Evolutionary conservation across 106 monocot genomes (phyloP).

Genomic region (Dioscorea dumetorum): DNA sequence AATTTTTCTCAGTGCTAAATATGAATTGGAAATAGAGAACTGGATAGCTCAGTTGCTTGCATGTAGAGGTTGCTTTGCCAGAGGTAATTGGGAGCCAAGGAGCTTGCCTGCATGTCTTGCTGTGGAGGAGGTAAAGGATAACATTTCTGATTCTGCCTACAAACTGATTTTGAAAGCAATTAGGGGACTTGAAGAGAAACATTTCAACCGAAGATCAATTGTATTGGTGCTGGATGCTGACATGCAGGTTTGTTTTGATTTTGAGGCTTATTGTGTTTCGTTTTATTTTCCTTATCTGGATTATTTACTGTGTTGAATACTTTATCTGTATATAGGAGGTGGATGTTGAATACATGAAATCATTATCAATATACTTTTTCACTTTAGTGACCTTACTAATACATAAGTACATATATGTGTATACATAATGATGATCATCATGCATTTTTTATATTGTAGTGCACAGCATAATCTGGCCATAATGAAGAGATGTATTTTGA

Average conservation of each 20-base stretch:
- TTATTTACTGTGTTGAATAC: background rate
- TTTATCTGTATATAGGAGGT: background rate
- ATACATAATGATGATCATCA: too few species aligned
- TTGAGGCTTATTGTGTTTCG: background rate
- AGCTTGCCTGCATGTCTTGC: background rate
- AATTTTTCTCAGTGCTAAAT: background rate
- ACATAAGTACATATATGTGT: too few species aligned
- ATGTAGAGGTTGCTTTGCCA: background rate
- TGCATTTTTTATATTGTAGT: too few species aligned
- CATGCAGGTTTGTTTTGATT: background rate
- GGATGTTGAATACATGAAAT: too few species aligned
- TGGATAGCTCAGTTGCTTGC: constrained; percentile 2
- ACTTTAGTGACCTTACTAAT: too few species aligned
- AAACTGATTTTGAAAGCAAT: background rate
- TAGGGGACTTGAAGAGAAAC: background rate
- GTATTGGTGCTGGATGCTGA: constrained; percentile 1
- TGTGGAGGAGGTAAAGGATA: background rate
- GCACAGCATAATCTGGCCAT: too few species aligned
- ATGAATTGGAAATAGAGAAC: background rate
- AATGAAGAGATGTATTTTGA: too few species aligned
- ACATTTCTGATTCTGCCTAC: background rate
- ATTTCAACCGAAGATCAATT: background rate
- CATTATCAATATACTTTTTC: too few species aligned
- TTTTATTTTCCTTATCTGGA: constrained; percentile 1
- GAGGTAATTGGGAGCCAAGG: background rate